Percentiles rank a stretch among this genome's conserved stretches.
Conservation (phyloP, 768 basidiomycete genomes). For the Neoboletus brunneissimus region DNA sequence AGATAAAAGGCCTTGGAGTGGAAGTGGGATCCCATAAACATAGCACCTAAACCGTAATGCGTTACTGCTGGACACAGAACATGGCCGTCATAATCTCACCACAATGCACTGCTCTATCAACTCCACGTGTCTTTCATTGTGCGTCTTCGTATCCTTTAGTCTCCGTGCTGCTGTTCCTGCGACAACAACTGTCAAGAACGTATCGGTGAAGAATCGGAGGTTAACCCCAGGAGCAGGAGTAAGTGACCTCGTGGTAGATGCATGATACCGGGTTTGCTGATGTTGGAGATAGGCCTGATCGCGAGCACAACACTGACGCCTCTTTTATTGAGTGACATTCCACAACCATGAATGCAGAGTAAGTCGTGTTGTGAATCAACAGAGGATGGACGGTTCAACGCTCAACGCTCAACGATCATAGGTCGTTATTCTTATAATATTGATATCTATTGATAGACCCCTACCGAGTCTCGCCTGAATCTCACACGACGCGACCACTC, state of each 20-base stretch:
- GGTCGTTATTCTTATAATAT: background rate
- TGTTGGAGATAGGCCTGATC: background rate
- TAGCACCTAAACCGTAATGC: background rate
- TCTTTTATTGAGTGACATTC: background rate
- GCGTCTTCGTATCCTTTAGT: constrained; percentile 12
- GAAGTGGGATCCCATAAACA: background rate
- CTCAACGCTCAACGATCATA: background rate
- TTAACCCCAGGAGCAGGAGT: constrained; percentile 11
- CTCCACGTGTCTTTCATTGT: constrained; percentile 13
- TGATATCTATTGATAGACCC: background rate
- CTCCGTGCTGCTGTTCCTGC: constrained; percentile 14
- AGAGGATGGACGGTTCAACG: background rate
- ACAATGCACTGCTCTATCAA: constrained; percentile 15
- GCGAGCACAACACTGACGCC: background rate
- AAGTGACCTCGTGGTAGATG: background rate
- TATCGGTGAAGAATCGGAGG: constrained; percentile 16
- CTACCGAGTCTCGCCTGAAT: too few relatives aligned
- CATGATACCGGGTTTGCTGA: constrained; percentile 4
- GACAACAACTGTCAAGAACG: background rate
- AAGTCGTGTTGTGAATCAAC: background rate
- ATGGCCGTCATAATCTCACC: background rate
- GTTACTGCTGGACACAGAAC: background rate
- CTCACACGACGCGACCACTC: too few relatives aligned
- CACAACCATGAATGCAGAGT: background rate
- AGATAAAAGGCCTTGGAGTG: background rate